Base-by-base conservation (phyloP, 2,329 filamentous ascomycete species). In the Annulohypoxylon truncatum region DNA sequence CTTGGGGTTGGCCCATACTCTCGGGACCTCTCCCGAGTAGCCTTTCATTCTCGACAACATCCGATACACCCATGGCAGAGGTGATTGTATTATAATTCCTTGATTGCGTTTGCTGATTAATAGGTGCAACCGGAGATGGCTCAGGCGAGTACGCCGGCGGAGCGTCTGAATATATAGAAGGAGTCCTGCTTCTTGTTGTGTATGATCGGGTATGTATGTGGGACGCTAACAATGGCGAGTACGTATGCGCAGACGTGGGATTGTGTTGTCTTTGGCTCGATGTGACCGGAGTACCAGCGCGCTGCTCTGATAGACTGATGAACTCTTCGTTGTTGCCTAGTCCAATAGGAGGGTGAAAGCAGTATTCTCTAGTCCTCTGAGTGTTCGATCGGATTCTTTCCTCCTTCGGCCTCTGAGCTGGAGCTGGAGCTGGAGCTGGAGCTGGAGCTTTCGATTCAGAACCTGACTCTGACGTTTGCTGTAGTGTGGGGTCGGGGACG, bases 101-200 rank as follows among this genome's bases (percentile, higher is more conserved):
- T 51, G 64, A 46, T 53, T 66, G 69, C 22, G 58, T 42, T 24
- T 61, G 63, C 26, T 66, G 69, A 51, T 48, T 67, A 26, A 33
- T 61, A 28, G 64, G 55, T 15, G 71, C 61, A 7, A 67, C 56
- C 6, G 70, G 70, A 4, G 71, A 65, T 20, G 72, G 76, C 12
- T 79, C 82, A 6, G 83, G 82, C 2, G 82, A 82, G 72, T 86
- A 86, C 8, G 84, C 84, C 5, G 84, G 84, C 8, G 84, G 84
- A 4, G 83, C 83, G 55, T 79, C 76, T 22, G 77, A 75, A 74
- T 78, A 78, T 74, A 77, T 66, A 20, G 76, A 75, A 31, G 69
- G 66, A 31, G 72, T 72, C 63, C 71, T 65, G 31, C 64, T 68
- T 58, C 56, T 58, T 58, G 65, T 60, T 42, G 67, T 50, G 40